These are phyloP conservation scores for Orbilia quercus DNA, from an alignment of 2,329 filamentous ascomycete genomes.

Conservation along the genomic window DNA sequence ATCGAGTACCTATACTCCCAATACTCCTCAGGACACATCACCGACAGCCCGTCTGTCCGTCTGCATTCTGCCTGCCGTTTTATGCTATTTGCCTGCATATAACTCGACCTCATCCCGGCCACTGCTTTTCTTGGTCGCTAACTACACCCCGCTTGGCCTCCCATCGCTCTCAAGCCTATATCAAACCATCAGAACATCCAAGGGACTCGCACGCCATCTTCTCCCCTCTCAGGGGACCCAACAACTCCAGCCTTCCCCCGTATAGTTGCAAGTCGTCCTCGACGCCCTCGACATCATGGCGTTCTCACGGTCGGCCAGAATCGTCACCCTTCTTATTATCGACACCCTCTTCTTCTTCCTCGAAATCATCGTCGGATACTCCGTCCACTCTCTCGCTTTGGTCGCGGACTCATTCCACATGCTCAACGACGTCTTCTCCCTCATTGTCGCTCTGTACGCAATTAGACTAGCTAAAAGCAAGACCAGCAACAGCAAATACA, in stretches of 20 bases:
- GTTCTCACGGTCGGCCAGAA: constrained; percentile 91
- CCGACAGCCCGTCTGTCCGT: no score
- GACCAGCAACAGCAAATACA: constrained; percentile 85
- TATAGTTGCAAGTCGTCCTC: neutral
- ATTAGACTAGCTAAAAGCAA: constrained; percentile 87
- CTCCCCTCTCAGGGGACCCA: constrained; percentile 32
- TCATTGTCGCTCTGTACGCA: constrained; percentile 93
- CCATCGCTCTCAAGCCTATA: neutral
- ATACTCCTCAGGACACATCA: neutral
- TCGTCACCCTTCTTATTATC: constrained; percentile 90
- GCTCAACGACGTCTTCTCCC: constrained; percentile 97
- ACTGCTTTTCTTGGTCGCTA: neutral
- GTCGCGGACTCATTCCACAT: constrained; percentile 99
- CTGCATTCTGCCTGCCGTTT: neutral
- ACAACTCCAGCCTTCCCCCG: neutral
- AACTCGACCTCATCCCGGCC: neutral
- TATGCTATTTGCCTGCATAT: neutral
- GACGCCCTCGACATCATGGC: constrained; percentile 70
- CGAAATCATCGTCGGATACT: constrained; percentile 85
- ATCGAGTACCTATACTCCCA: neutral
- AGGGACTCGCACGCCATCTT: neutral
- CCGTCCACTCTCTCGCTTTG: constrained; percentile 88
- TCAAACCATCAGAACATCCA: neutral
- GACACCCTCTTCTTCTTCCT: constrained; percentile 90
- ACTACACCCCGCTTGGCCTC: constrained; percentile 20